phyloP scores from a whole-genome alignment of 2,329 filamentous ascomycete genomes.

The Xylaria hypoxylon region DNA sequence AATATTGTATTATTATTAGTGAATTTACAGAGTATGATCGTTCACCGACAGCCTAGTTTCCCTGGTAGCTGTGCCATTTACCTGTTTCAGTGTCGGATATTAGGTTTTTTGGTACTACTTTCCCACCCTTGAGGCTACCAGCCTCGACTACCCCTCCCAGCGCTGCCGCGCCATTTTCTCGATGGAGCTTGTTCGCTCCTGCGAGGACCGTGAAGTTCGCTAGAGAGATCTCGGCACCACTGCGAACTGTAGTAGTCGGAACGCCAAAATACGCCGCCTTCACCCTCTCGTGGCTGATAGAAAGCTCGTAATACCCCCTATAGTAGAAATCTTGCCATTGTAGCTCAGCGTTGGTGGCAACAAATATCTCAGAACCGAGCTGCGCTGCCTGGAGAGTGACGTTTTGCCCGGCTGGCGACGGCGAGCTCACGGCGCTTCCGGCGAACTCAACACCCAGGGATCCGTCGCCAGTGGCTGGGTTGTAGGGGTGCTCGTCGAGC shows the following conservation, averaged over 20 bases:
- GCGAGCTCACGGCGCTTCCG: slow-evolving; percentile 68
- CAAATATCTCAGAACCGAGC: slow-evolving; percentile 57
- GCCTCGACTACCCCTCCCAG: slow-evolving; percentile 52
- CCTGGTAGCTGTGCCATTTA: slow-evolving; percentile 41
- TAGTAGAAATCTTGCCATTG: slow-evolving; percentile 75
- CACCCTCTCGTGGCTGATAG: slow-evolving; percentile 63
- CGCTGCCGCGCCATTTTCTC: slow-evolving; percentile 41
- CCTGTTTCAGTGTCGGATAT: slow-evolving; percentile 65
- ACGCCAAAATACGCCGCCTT: slow-evolving; percentile 65
- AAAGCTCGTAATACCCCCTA: slow-evolving; percentile 73
- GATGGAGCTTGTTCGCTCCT: slow-evolving; percentile 64
- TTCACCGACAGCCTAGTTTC: no score
- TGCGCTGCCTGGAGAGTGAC: slow-evolving; percentile 63
- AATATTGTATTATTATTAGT: not conserved
- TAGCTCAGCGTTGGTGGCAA: slow-evolving; percentile 64
- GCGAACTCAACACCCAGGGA: slow-evolving; percentile 65
- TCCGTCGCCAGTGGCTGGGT: slow-evolving; percentile 58
- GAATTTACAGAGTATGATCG: no score
- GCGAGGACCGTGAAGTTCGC: slow-evolving; percentile 72
- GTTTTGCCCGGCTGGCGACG: slow-evolving; percentile 68
- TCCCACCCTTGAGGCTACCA: slow-evolving; percentile 60
- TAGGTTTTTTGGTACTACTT: slow-evolving; percentile 57
- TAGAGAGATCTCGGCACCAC: slow-evolving; percentile 68
- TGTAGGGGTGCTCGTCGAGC: slow-evolving; percentile 59
- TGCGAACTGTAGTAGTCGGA: slow-evolving; percentile 62